Percentiles rank a stretch among this genome's conserved stretches.
Conservation (phyloP, 441 rosid species). For the Gossypium gossypioides region DNA sequence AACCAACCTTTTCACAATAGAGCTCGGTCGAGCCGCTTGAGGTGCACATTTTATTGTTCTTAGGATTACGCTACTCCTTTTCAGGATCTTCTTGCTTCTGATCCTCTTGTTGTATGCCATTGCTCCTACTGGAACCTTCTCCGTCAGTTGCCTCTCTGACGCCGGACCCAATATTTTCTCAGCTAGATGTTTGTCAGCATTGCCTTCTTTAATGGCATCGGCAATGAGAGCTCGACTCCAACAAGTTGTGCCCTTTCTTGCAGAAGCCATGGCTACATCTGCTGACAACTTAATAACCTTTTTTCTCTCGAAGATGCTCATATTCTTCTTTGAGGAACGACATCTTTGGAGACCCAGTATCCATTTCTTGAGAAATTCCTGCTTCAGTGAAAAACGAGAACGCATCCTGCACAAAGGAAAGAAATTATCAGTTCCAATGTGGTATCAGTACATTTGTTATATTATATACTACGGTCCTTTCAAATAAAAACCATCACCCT, state of each 20-base stretch:
- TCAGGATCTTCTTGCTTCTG: slow-evolving; percentile 60
- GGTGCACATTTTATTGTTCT: slow-evolving; percentile 23
- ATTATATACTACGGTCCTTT: background rate
- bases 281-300: slow-evolving; percentile 73
- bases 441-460: background rate
- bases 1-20: slow-evolving; percentile 35
- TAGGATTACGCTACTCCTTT: slow-evolving; percentile 26
- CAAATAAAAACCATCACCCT: slow-evolving; percentile 12
- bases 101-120: slow-evolving; percentile 27
- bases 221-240: slow-evolving; percentile 80
- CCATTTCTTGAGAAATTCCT: slow-evolving; percentile 71
- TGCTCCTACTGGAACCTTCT: background rate
- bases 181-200: slow-evolving; percentile 21
- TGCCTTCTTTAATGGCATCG: slow-evolving; percentile 31
- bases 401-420: slow-evolving; percentile 32
- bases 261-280: slow-evolving; percentile 78
- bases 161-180: slow-evolving; percentile 33
- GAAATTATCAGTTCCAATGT: background rate
- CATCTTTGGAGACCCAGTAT: slow-evolving; percentile 38
- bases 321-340: slow-evolving; percentile 29
- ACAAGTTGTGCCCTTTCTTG: slow-evolving; percentile 47
- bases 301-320: slow-evolving; percentile 48
- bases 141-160: slow-evolving; percentile 11
- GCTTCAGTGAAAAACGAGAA: slow-evolving; percentile 38
- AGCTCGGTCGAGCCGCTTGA: slow-evolving; percentile 16